Conservation (phyloP, 208 protist species). For the Trypanosoma platydactyli region DNA sequence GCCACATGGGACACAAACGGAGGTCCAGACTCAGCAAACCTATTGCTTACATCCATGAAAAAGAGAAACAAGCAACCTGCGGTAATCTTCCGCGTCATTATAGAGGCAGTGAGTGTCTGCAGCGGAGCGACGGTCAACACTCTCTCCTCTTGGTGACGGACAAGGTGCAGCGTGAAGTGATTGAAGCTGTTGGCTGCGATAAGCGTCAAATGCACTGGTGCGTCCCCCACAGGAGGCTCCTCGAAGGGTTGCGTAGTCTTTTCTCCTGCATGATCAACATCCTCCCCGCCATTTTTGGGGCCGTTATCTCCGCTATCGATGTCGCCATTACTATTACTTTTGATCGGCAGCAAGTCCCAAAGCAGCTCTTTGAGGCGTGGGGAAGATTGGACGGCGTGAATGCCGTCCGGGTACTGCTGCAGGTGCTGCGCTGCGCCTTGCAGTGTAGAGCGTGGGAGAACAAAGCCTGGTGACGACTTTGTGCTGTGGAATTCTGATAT, state of each 20-base stretch:
- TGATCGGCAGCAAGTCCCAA: slow-evolving; percentile 27
- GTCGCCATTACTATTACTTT: neutral
- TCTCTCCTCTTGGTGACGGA: slow-evolving; percentile 66
- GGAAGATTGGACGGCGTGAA: slow-evolving; percentile 62
- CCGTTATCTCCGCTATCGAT: slow-evolving; percentile 7
- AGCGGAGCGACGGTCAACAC: slow-evolving; percentile 57
- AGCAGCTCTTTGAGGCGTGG: slow-evolving; percentile 45
- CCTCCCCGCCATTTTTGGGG: neutral
- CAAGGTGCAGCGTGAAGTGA: slow-evolving; percentile 71
- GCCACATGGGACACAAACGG: slow-evolving; percentile 2
- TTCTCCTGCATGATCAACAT: neutral
- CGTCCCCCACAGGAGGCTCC: slow-evolving; percentile 23
- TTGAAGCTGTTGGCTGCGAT: slow-evolving; percentile 75
- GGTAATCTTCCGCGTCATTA: slow-evolving; percentile 72
- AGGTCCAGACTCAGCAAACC: slow-evolving; percentile 16
- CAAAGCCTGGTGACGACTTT: slow-evolving; percentile 15
- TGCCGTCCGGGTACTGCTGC: slow-evolving; percentile 61
- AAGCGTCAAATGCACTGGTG: slow-evolving; percentile 71
- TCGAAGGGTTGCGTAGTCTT: neutral
- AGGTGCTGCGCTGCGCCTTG: slow-evolving; percentile 41
- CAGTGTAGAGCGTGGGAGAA: slow-evolving; percentile 24
- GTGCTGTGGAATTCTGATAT: slow-evolving; percentile 11
- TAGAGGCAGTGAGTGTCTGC: slow-evolving; percentile 65
- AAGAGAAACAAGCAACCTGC: slow-evolving; percentile 67
- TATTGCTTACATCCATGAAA: slow-evolving; percentile 36